These are phyloP conservation scores for Eucalyptus paniculata DNA, from an alignment of 345 rosid genomes.

Conservation along the genomic window DNA sequence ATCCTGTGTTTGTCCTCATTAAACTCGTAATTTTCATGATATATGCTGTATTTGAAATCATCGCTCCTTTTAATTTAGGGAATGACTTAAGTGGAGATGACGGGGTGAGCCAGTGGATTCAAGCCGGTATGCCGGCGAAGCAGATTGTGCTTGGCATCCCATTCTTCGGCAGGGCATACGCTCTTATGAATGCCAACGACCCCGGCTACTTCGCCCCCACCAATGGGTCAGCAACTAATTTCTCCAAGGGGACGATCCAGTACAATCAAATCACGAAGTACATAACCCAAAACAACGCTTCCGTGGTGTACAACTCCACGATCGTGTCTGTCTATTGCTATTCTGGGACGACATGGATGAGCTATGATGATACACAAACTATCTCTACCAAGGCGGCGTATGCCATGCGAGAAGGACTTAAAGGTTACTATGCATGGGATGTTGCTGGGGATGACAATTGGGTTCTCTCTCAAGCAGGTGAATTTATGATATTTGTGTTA, in stretches of 20 bases:
- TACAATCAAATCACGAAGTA: conserved; percentile 16
- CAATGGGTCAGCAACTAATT: too few relatives aligned
- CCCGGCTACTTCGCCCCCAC: conserved; percentile 5
- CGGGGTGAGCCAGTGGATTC: conserved; percentile 48
- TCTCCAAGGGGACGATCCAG: too few relatives aligned
- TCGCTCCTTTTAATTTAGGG: background rate
- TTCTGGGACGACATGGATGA: conserved; percentile 40
- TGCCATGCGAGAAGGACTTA: conserved; percentile 28
- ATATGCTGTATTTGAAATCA: background rate
- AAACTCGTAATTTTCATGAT: background rate
- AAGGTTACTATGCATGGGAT: conserved; percentile 67
- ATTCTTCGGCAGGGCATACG: conserved; percentile 45
- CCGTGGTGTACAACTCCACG: conserved; percentile 15
- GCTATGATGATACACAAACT: conserved; percentile 38
- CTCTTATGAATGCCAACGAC: conserved; percentile 27
- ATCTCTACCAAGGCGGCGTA: conserved; percentile 31
- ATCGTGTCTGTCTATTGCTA: conserved; percentile 42
- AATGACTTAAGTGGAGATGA: conserved; percentile 32
- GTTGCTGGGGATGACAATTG: conserved; percentile 37
- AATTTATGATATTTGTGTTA: too few relatives aligned
- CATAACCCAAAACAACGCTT: conserved; percentile 15
- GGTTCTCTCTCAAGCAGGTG: conserved; percentile 5
- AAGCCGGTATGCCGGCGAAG: conserved; percentile 25
- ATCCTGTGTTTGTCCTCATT: background rate
- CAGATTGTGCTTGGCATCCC: conserved; percentile 55